Evolutionary conservation across 306 rosid species (phyloP), one percentile per base, ranked within the genome.

Genomic region (Elaeagnus macrophylla): DNA sequence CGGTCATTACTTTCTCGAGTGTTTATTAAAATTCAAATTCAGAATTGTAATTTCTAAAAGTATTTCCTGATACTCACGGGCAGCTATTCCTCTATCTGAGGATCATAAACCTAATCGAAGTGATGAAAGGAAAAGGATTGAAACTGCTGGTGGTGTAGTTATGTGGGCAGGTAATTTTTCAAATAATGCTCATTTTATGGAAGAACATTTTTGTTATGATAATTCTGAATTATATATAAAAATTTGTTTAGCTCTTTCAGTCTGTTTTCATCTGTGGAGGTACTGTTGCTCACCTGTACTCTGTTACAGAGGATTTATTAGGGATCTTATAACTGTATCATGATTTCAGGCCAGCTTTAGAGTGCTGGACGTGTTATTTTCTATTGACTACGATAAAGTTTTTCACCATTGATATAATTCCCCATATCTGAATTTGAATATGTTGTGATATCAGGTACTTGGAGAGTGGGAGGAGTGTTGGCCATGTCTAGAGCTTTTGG

Each of bases 401-500:
- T 44, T 16, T 51, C 66, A 41, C 41, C 61, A n/a, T 45, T 51
- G 51, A 48, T 52, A 66, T 56, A 16, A 11, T 9, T 61, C 56
- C 52, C 36, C 53, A 37, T 52, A 52, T 49, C 56, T 66, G 36
- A 54, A 19, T 55, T 48, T 54, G 58, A 43, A 53, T 45, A 16
- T 56, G 14, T 67, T 62, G n/a, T 44, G 39, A 64, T 75, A 17
- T 60, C 72, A 93, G 96, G 99, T 69, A 93, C 99, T 53, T 93
- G 99, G 99, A 84, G 99, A 62, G 99, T 93, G 55, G 99, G 99
- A 64, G 99, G 99, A 42, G 95, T 93, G 45, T 71, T 93, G 64
- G 99, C 99, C 18, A 93, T 93, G 99, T 87, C 99, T 48, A 89
- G 99, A 6, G 99, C 96, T 60, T 93, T 91, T 19, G 99, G 99